phyloP scores from a whole-genome alignment of 23 red algal species.

The Rhodosorus marinus region DNA sequence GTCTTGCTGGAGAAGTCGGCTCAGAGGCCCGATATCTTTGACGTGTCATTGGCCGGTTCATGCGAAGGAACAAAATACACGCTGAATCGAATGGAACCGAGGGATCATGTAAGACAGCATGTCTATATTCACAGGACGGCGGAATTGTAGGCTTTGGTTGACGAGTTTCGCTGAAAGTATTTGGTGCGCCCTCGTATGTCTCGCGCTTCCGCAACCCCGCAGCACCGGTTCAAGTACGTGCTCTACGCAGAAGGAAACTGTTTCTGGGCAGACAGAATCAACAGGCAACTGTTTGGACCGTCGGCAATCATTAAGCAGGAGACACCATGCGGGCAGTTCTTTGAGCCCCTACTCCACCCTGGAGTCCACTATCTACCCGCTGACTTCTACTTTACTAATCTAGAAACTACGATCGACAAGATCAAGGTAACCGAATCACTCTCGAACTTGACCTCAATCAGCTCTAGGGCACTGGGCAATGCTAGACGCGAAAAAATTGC shows the following conservation, averaged over 20 bases:
- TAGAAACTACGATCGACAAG: constrained; percentile 28
- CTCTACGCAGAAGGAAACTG: constrained; percentile 97
- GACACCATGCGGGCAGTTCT: constrained; percentile 89
- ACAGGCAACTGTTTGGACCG: constrained; percentile 72
- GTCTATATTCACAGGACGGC: neutral
- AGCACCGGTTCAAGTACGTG: constrained; percentile 75
- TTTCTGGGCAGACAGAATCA: constrained; percentile 92
- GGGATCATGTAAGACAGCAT: constrained; percentile 20
- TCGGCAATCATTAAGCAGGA: constrained; percentile 82
- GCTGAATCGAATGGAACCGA: constrained; percentile 18
- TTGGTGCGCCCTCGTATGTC: too few relatives aligned
- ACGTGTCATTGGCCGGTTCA: constrained; percentile 39
- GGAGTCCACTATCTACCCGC: constrained; percentile 75
- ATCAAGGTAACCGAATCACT: too few relatives aligned
- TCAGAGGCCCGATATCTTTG: constrained; percentile 31
- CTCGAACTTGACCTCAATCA: too few relatives aligned
- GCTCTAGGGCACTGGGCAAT: too few relatives aligned
- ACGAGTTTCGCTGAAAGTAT: neutral
- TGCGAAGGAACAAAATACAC: constrained; percentile 24
- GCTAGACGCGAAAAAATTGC: too few relatives aligned
- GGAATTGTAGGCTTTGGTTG: neutral
- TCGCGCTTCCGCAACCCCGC: too few relatives aligned
- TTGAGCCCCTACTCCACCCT: constrained; percentile 77
- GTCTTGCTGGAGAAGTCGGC: constrained; percentile 10
- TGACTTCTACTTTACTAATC: constrained; percentile 71